These are phyloP conservation scores for Furcasterigmium furcatum DNA, from an alignment of 2,329 filamentous ascomycete genomes.

Conservation along the genomic window DNA sequence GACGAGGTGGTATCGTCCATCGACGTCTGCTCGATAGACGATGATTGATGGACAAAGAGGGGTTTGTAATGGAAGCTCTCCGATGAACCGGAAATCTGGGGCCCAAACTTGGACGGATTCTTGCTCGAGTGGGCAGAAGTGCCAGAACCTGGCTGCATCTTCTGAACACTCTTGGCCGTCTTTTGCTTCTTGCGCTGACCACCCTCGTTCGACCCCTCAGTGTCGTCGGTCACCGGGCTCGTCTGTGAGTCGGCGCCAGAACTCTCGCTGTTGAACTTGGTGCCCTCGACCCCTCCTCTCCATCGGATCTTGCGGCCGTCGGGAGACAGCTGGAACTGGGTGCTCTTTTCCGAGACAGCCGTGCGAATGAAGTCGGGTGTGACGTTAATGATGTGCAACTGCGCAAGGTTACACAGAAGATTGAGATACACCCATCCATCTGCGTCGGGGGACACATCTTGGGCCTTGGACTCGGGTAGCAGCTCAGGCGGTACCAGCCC, in stretches of 20 bases:
- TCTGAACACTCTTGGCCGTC: slow-evolving; percentile 19
- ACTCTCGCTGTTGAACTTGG: slow-evolving; percentile 63
- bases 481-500: slow-evolving; percentile 62
- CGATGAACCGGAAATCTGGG: slow-evolving; percentile 32
- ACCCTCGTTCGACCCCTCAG: slow-evolving; percentile 37
- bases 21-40: slow-evolving; percentile 43
- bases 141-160: slow-evolving; percentile 16
- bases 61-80: slow-evolving; percentile 62
- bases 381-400: slow-evolving; percentile 82
- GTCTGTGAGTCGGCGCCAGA: slow-evolving; percentile 44
- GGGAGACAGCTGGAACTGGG: slow-evolving; percentile 71
- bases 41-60: slow-evolving; percentile 51
- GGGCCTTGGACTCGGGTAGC: slow-evolving; percentile 34
- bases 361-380: slow-evolving; percentile 73
- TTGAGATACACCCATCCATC: slow-evolving; percentile 85
- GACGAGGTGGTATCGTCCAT: slow-evolving; percentile 48
- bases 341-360: slow-evolving; percentile 67
- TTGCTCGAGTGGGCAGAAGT: slow-evolving; percentile 31
- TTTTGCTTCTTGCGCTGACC: slow-evolving; percentile 43
- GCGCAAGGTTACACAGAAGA: slow-evolving; percentile 75
- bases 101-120: slow-evolving; percentile 34
- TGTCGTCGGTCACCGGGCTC: slow-evolving; percentile 47
- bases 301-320: slow-evolving; percentile 80
- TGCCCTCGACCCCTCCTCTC: slow-evolving; percentile 66
- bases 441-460: slow-evolving; percentile 54